A percentile compares a stretch with the other conserved stretches of the same genome.
Conservation (phyloP, 169 alveolate genomes). For the Neospora caninum region DNA sequence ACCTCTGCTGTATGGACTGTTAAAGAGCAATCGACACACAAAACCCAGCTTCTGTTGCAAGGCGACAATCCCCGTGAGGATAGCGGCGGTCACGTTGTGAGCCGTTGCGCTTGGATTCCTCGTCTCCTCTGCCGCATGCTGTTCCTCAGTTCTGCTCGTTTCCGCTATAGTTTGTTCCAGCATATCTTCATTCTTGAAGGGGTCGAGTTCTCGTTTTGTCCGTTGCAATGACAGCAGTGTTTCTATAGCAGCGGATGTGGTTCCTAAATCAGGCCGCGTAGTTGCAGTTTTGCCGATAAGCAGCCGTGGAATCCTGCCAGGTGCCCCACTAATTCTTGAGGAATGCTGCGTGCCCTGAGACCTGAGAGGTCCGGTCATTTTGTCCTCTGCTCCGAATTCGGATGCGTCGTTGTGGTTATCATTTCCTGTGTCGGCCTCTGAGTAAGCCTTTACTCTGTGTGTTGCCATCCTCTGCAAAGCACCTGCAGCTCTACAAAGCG, state of each 20-base stretch:
- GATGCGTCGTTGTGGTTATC: neutral
- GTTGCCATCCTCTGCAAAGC: neutral
- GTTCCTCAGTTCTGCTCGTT: neutral
- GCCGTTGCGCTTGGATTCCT: neutral
- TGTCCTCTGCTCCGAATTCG: neutral
- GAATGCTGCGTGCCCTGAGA: neutral
- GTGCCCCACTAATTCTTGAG: neutral
- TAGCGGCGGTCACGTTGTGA: neutral
- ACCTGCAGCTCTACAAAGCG: neutral
- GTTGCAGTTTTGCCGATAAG: neutral
- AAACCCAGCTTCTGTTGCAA: neutral
- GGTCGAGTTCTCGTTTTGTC: neutral
- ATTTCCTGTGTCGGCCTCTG: neutral
- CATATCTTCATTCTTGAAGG: neutral
- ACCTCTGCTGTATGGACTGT: neutral
- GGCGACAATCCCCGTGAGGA: neutral
- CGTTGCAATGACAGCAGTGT: neutral
- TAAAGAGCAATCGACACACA: neutral
- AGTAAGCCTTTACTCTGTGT: neutral
- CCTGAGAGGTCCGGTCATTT: neutral
- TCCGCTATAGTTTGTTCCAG: neutral
- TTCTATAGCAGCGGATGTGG: neutral
- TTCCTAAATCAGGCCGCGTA: neutral
- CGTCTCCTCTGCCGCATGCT: neutral
- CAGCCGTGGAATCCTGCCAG: neutral